Evolutionary conservation across 192 early-diverging fungal species (phyloP).

Genomic region (Backusella morwellensis): DNA sequence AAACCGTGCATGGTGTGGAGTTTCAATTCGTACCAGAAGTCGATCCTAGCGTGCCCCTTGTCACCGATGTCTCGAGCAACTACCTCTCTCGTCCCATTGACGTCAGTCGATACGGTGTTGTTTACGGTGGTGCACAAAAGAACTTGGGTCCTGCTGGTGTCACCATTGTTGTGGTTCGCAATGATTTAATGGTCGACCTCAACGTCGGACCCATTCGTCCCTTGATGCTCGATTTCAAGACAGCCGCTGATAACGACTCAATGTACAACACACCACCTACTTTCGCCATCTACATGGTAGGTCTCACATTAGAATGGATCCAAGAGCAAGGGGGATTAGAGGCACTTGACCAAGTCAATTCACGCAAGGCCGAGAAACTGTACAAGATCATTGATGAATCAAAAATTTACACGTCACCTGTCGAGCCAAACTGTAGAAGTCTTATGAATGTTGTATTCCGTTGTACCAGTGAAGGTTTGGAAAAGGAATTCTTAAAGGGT

Average conservation of each 20-base stretch:
- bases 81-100: slow-evolving; percentile 79
- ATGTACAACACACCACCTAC: slow-evolving; percentile 98
- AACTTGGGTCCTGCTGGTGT: slow-evolving; percentile 93
- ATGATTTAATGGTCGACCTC: slow-evolving; percentile 76
- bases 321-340: slow-evolving; percentile 66
- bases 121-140: slow-evolving; percentile 98
- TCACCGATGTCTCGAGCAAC: slow-evolving; percentile 92
- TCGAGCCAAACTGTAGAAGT: slow-evolving; percentile 61
- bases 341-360: slow-evolving; percentile 64
- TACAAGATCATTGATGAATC: slow-evolving; percentile 70
- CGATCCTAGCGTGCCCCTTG: slow-evolving; percentile 67
- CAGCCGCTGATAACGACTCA: slow-evolving; percentile 75
- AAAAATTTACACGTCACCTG: slow-evolving; percentile 67
- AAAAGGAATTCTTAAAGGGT: slow-evolving; percentile 76
- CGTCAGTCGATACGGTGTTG: slow-evolving; percentile 78
- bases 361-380: slow-evolving; percentile 64
- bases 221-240: slow-evolving; percentile 86
- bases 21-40: slow-evolving; percentile 55
- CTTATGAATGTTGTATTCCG: slow-evolving; percentile 94
- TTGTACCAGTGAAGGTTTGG: slow-evolving; percentile 67
- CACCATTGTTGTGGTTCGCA: slow-evolving; percentile 88
- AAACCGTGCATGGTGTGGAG: slow-evolving; percentile 97
- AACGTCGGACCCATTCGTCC: slow-evolving; percentile 52
- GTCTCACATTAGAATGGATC: slow-evolving; percentile 87
- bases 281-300: slow-evolving; percentile 90